These are phyloP conservation scores for Sporothrix protearum DNA, from an alignment of 2,329 filamentous ascomycete genomes.

Conservation along the genomic window DNA sequence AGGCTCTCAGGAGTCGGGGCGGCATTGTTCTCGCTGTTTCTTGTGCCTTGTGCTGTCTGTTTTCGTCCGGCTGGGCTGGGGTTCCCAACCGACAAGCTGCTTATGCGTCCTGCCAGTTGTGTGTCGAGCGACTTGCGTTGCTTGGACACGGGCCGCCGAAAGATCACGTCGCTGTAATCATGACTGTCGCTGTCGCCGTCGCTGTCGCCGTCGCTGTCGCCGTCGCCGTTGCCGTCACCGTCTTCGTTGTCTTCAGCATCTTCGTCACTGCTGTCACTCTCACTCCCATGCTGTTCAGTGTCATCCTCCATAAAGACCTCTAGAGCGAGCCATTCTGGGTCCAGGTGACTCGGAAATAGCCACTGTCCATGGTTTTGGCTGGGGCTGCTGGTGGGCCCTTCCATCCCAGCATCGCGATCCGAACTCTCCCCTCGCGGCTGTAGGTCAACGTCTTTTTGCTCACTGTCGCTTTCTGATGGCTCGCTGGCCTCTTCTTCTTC, in stretches of 20 bases:
- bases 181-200: not conserved
- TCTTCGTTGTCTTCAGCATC: not conserved
- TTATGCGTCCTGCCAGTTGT: constrained; percentile 42
- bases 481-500: constrained; percentile 26
- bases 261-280: constrained; percentile 28
- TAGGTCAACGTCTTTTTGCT: constrained; percentile 46
- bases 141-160: not conserved
- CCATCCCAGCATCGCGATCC: not conserved
- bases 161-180: too few species aligned
- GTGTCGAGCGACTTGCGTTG: constrained; percentile 37
- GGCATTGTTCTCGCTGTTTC: not conserved
- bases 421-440: constrained; percentile 43
- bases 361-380: constrained; percentile 39
- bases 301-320: constrained; percentile 71
- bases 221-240: not conserved
- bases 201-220: not conserved
- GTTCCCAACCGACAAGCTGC: constrained; percentile 38
- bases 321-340: constrained; percentile 87
- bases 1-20: constrained; percentile 18
- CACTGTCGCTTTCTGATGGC: constrained; percentile 29
- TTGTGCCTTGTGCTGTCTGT: not conserved
- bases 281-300: constrained; percentile 34
- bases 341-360: constrained; percentile 68
- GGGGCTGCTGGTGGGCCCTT: not conserved
- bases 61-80: not conserved